Conservation (phyloP, 345 rosid genomes). For the Gynandropsis gynandra region DNA sequence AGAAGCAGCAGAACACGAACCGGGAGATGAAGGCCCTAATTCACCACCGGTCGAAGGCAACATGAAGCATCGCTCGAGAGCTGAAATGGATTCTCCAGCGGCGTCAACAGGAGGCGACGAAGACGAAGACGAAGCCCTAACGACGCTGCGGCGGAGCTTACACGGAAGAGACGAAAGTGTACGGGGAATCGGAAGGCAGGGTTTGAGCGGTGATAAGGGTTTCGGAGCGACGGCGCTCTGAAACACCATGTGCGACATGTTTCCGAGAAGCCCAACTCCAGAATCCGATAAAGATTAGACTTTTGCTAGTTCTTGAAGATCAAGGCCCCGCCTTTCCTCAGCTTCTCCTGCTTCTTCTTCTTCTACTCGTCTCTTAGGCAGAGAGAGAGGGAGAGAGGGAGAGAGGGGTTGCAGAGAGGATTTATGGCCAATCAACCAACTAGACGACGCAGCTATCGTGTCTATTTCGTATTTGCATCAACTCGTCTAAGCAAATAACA, state of each 20-base stretch:
- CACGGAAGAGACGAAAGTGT: conserved; percentile 21
- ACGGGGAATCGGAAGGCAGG: conserved; percentile 33
- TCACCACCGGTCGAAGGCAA: conserved; percentile 29
- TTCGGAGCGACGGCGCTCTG: conserved; percentile 36
- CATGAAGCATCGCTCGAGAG: conserved; percentile 57
- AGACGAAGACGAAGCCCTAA: conserved; percentile 30
- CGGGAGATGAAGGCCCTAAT: conserved; percentile 22
- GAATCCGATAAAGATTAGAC: conserved; percentile 1
- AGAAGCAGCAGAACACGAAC: conserved; percentile 18
- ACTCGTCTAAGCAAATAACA: no score
- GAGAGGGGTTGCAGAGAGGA: conserved; percentile 12
- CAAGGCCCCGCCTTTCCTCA: neutral
- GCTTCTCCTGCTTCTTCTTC: neutral
- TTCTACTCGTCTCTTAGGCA: conserved; percentile 16
- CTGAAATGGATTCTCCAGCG: conserved; percentile 32
- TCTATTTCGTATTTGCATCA: conserved; percentile 1
- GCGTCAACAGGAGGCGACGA: conserved; percentile 32
- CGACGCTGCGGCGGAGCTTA: conserved; percentile 32
- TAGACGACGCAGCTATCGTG: conserved; percentile 31
- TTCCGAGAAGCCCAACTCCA: conserved; percentile 10
- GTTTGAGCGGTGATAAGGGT: conserved; percentile 31
- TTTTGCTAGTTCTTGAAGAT: conserved; percentile 5
- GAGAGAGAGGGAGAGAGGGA: conserved; percentile 1
- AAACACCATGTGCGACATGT: conserved; percentile 41
- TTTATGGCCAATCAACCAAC: conserved; percentile 29